Conservation (phyloP, 78 protist genomes). For the Trichosphaerium sp. region DNA sequence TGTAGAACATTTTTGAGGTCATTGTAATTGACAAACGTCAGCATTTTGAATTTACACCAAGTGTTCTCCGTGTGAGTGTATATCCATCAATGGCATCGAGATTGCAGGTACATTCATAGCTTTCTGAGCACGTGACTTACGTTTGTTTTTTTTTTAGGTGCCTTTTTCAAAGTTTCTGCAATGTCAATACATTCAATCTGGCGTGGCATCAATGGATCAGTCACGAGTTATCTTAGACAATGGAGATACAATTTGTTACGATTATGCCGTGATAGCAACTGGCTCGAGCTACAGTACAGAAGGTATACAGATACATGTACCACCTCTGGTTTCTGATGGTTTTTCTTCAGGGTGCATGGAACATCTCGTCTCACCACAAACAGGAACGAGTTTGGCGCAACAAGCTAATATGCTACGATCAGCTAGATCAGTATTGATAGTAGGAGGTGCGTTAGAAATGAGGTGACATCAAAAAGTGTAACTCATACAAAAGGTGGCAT, state of each 20-base stretch:
- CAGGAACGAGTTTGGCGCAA: no score
- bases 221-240: conserved; percentile 5
- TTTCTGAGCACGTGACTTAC: not conserved
- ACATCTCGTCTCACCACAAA: conserved; percentile 44
- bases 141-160: conserved; percentile 34
- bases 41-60: conserved; percentile 48
- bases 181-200: conserved; percentile 31
- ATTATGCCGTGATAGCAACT: conserved; percentile 40
- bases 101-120: no score
- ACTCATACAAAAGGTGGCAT: conserved; percentile 28
- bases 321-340: no score
- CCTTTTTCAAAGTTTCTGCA: conserved; percentile 23
- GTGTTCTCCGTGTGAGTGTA: conserved; percentile 2
- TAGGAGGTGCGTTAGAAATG: conserved; percentile 33
- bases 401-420: no score
- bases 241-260: conserved; percentile 16
- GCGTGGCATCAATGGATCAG: not conserved
- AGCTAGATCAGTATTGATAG: no score
- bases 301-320: conserved; percentile 17
- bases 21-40: conserved; percentile 39
- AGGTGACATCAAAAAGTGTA: conserved; percentile 27
- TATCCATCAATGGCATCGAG: not conserved
- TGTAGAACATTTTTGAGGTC: conserved; percentile 44
- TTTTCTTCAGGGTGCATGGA: no score
- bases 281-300: conserved; percentile 30